Evolutionary conservation across 805 yeast species (phyloP), one percentile per base, ranked within the genome.

Genomic region (Pichia ethanolica): DNA sequence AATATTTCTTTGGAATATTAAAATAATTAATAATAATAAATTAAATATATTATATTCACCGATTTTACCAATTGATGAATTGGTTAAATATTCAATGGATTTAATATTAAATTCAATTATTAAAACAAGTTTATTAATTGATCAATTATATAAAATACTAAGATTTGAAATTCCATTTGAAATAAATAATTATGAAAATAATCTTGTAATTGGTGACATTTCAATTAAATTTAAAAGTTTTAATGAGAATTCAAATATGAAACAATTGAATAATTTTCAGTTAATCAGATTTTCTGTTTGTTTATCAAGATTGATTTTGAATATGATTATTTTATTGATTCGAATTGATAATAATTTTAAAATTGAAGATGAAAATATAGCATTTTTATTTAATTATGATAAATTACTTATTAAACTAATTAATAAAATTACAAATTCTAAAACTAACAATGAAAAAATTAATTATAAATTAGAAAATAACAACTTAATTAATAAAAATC

Each of bases 11-110:
- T 50, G 57, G 57, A 39, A 33, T 35, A 32, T 48, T 45, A 26
- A 40, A 40, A 25, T 39, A 12, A 7, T 48, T 10, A 34, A 44
- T 32, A n/a, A 14, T 27, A 27, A 8, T 7, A n/a, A 48, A 42
- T 7, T 53, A 46, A 7, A 50, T 5, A 45, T 67, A 4, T 48
- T 56, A n/a, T 62, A 57, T 37, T 45, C 52, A 1, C 71, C 70
- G 1, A 53, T 67, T 1, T 27, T 67, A 10, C 58, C 65, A 3
- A 35, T 64, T 1, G 44, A 53, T 2, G 46, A 52, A 8, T 56
- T 53, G 42, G 25, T 61, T 1, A 33, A 51, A 9, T 64, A 59
- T 45, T 49, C 62, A 0, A 42, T 58, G 3, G 49, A 53, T 8
- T 12, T 59, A 4, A 53, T 66, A 9, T 58, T 57, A 40, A 47